Evolutionary conservation across 805 yeast genomes (phyloP).

Genomic region (Yamadazyma scolyti): DNA sequence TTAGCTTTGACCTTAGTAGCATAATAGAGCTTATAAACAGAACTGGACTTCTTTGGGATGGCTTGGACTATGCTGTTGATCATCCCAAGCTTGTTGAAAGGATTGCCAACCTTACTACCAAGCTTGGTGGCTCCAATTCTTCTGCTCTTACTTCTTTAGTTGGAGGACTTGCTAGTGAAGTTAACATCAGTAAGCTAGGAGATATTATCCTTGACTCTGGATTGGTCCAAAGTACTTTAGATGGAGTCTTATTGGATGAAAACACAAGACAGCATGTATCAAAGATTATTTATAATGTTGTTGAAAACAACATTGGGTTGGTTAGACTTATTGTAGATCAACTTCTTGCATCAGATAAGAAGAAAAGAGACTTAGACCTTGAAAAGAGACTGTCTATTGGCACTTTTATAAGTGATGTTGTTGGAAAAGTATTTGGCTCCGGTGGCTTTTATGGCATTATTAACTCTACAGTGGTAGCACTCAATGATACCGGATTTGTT

Average conservation of each 20-base stretch:
- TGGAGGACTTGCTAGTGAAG: constrained; percentile 1
- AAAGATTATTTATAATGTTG: constrained; percentile 25
- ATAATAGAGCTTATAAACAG: constrained; percentile 23
- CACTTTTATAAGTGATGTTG: constrained; percentile 25
- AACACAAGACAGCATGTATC: constrained; percentile 29
- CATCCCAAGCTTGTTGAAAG: constrained; percentile 22
- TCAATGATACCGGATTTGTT: constrained; percentile 39
- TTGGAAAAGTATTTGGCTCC: constrained; percentile 25
- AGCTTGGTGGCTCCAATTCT: constrained; percentile 3
- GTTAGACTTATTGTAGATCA: constrained; percentile 19
- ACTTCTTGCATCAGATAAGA: constrained; percentile 16
- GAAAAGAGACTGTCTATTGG: constrained; percentile 19
- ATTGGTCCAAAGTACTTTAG: constrained; percentile 26
- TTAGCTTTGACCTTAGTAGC: constrained; percentile 12
- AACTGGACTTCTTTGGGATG: constrained; percentile 30
- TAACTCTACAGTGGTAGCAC: constrained; percentile 26
- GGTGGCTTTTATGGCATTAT: constrained; percentile 20
- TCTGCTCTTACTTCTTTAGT: constrained; percentile 6
- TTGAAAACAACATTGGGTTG: constrained; percentile 25
- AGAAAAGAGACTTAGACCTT: constrained; percentile 9
- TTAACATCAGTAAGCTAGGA: constrained; percentile 20
- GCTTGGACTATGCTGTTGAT: constrained; percentile 33
- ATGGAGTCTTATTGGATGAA: constrained; percentile 35
- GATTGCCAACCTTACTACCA: constrained; percentile 30
- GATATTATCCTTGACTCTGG: constrained; percentile 30